Evolutionary conservation across 306 rosid genomes (phyloP), one percentile per base, ranked within the genome.

Genomic region (Begonia fuchsioides): DNA sequence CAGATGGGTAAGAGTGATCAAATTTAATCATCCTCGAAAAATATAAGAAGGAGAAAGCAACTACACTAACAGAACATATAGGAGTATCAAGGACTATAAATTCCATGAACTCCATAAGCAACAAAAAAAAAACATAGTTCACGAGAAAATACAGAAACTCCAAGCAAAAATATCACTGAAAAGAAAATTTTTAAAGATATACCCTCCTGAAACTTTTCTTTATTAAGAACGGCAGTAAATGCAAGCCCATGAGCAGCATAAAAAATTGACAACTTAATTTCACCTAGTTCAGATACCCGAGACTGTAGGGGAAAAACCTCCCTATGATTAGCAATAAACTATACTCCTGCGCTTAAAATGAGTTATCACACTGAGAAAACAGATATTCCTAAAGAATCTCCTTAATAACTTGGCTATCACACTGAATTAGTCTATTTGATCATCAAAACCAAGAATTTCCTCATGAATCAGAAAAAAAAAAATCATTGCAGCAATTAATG

Each of bases 191-290:
- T 26, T 26, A 26, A 5, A 26, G 35, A 26, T 3, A 26, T 4
- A 26, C 35, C 35, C 35, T 26, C 35, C 35, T 8, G 35, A 26
- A 26, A 26, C 35, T 4, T 26, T 26, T 26, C 35, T 26, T 26
- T 26, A 4, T 26, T 1, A 3, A 5, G 44, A 44, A 18, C 13
- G 43, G 54, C 16, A 56, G 35, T 35, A 13, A 32, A 44, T 13
- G 48, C 11, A 62, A 57, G 11, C 18, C n/a, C 47, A 60, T 39
- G 2, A 58, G 20, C 49, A 39, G 35, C 12, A 49, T 40, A 55
- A 14, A 8, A 52, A 40, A 47, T 39, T 47, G 17, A 38, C 18
- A 52, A 38, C 38, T 52, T 17, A 17, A 46, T 12, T 54, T 14
- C 63, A 47, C 50, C 66, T 32, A 49, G 43, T 20, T 13, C 46